These are phyloP conservation scores for Durotheca rogersii DNA, from an alignment of 495 filamentous ascomycete genomes.

Conservation along the genomic window DNA sequence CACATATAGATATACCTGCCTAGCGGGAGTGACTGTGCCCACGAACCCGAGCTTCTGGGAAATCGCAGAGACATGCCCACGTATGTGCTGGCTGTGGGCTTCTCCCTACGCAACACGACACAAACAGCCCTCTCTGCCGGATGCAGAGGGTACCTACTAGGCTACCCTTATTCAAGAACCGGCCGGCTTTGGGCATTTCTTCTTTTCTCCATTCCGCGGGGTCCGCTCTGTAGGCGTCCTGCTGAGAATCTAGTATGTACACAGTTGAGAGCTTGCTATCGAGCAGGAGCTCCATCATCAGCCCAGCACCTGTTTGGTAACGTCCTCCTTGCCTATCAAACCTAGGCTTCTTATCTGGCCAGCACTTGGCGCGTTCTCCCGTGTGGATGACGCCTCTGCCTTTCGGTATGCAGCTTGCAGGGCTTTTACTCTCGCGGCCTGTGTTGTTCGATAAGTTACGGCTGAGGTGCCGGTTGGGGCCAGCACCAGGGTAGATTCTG, in stretches of 20 bases:
- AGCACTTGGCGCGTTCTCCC: constrained; percentile 70
- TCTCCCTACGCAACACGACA: too few relatives aligned
- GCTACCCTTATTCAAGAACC: too few relatives aligned
- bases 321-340: constrained; percentile 76
- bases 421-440: constrained; percentile 75
- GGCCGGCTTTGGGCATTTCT: too few relatives aligned
- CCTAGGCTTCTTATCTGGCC: constrained; percentile 83
- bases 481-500: constrained; percentile 28
- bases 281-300: constrained; percentile 25
- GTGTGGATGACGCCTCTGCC: constrained; percentile 69
- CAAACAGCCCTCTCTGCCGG: too few relatives aligned
- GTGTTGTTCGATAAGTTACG: constrained; percentile 11
- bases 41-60: too few relatives aligned
- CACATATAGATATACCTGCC: too few relatives aligned
- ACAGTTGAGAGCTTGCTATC: constrained; percentile 7
- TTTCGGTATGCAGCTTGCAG: constrained; percentile 88
- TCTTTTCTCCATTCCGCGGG: constrained; percentile 11
- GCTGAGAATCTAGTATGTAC: constrained; percentile 22
- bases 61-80: too few relatives aligned
- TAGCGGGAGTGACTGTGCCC: too few relatives aligned
- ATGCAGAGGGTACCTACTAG: too few relatives aligned
- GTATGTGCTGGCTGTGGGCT: too few relatives aligned
- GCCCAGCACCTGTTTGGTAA: constrained; percentile 64
- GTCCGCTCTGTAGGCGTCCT: too few relatives aligned
- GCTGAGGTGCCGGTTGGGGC: background rate